A percentile compares a stretch with the other conserved stretches of the same genome.
Conservation (phyloP, 805 yeast genomes). For the Kuraishia cidri region DNA sequence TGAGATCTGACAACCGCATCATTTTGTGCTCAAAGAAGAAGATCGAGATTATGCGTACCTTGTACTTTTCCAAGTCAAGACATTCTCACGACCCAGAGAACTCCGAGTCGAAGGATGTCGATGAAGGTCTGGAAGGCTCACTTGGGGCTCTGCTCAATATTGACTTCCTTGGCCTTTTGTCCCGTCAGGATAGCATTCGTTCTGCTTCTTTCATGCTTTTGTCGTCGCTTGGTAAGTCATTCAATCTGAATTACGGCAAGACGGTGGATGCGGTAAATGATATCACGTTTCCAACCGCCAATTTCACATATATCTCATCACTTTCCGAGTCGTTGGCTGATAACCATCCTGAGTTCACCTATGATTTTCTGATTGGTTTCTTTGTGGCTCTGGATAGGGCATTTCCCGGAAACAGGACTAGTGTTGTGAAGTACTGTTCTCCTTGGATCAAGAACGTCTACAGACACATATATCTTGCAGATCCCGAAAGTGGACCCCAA, state of each 20-base stretch:
- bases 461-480: conserved; percentile 41
- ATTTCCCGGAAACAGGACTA: conserved; percentile 21
- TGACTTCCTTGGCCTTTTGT: conserved; percentile 60
- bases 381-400: conserved; percentile 41
- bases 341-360: conserved; percentile 49
- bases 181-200: conserved; percentile 48
- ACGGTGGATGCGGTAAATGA: conserved; percentile 45
- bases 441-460: conserved; percentile 74
- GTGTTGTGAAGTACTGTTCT: conserved; percentile 41
- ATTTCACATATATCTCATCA: conserved; percentile 48
- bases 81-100: conserved; percentile 22
- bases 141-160: conserved; percentile 58
- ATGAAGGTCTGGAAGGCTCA: conserved; percentile 21
- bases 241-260: conserved; percentile 51
- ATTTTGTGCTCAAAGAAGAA: conserved; percentile 40
- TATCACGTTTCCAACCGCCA: conserved; percentile 61
- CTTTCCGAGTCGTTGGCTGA: conserved; percentile 50
- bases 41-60: conserved; percentile 59
- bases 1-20: conserved; percentile 22
- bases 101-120: conserved; percentile 11
- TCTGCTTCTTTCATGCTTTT: conserved; percentile 55
- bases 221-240: conserved; percentile 51
- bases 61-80: conserved; percentile 59
- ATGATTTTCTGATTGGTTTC: conserved; percentile 40
- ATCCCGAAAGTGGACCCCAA: conserved; percentile 51